Conservation (phyloP, 2,329 filamentous ascomycete genomes). For the Xylariaceae sp. region DNA sequence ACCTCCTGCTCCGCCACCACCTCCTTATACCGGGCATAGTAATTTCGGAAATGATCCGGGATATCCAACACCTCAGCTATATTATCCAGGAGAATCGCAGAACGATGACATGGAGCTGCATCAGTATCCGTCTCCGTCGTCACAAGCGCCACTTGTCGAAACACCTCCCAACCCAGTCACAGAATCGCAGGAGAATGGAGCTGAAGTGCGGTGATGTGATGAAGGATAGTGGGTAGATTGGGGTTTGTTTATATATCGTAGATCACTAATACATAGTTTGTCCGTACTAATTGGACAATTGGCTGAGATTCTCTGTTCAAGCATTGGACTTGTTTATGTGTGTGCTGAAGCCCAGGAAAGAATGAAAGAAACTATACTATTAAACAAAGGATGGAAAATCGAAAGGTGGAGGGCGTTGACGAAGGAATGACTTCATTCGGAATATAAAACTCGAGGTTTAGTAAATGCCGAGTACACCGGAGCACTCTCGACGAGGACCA, state of each 20-base stretch:
- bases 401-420: no score
- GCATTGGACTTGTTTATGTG: neutral
- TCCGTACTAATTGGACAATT: neutral
- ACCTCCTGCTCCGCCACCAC: neutral
- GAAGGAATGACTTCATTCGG: no score
- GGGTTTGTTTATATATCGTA: neutral
- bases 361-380: neutral
- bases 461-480: no score
- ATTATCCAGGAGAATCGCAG: neutral
- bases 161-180: slow-evolving; percentile 12
- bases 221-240: neutral
- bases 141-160: slow-evolving; percentile 4
- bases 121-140: neutral
- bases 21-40: neutral
- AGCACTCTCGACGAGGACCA: no score
- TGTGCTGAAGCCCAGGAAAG: neutral
- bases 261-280: neutral
- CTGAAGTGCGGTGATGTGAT: slow-evolving; percentile 6
- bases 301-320: neutral
- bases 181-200: slow-evolving; percentile 16
- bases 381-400: no score
- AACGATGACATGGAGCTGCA: neutral
- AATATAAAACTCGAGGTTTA: no score
- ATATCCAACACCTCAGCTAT: neutral
- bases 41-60: neutral